Percentiles rank a stretch among this genome's conserved stretches.
phyloP scores from a whole-genome alignment of 106 monocot species.

The Allium fistulosum region DNA sequence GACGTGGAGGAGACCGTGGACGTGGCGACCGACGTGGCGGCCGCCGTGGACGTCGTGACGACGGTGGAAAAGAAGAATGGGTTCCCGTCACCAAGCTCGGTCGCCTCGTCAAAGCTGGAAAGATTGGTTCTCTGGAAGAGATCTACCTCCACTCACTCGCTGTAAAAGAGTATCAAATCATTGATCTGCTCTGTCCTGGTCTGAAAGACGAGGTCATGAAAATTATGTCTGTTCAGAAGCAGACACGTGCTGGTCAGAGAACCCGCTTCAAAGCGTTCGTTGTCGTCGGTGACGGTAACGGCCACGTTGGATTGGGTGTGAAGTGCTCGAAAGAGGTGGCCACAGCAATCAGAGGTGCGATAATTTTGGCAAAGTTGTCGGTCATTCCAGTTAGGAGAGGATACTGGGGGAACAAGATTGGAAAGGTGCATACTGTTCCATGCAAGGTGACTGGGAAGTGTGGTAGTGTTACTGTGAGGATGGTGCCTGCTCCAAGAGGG shows the following conservation, averaged over 20 bases:
- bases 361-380: slow-evolving; percentile 48
- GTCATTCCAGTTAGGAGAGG: slow-evolving; percentile 60
- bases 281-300: slow-evolving; percentile 45
- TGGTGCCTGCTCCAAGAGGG: slow-evolving; percentile 74
- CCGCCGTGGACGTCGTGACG: slow-evolving; percentile 28
- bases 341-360: slow-evolving; percentile 36
- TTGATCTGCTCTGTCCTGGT: slow-evolving; percentile 9
- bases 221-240: slow-evolving; percentile 23
- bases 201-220: slow-evolving; percentile 27
- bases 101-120: slow-evolving; percentile 31
- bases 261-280: slow-evolving; percentile 75
- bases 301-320: slow-evolving; percentile 42
- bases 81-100: slow-evolving; percentile 51
- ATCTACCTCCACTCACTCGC: slow-evolving; percentile 57
- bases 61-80: slow-evolving; percentile 26
- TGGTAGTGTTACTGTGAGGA: slow-evolving; percentile 62
- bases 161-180: slow-evolving; percentile 44
- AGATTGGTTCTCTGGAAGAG: slow-evolving; percentile 26
- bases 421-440: slow-evolving; percentile 66
- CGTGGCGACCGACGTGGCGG: slow-evolving; percentile 16
- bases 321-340: slow-evolving; percentile 57
- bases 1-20: slow-evolving; percentile 4
- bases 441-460: slow-evolving; percentile 82
- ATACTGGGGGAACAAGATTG: slow-evolving; percentile 82
- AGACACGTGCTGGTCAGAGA: slow-evolving; percentile 16